Percentiles rank a stretch among this genome's conserved stretches.
Evolutionary conservation across 2,329 filamentous ascomycete genomes (phyloP).

Genomic region (Fusarium scirpi): DNA sequence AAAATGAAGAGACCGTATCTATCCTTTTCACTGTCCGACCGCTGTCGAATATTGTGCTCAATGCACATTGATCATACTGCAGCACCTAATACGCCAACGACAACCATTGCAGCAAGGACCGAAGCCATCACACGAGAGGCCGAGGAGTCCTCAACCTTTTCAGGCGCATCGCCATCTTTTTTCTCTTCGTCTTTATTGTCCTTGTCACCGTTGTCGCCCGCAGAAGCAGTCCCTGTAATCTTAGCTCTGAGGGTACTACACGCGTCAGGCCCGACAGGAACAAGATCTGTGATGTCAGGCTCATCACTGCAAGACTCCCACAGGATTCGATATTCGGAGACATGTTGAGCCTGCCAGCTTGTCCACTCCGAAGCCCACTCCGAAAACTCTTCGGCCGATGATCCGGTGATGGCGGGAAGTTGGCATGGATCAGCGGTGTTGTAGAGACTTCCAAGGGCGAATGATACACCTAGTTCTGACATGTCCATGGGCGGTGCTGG

Average conservation of each 20-base stretch:
- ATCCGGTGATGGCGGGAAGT: not conserved
- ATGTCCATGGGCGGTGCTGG: not conserved
- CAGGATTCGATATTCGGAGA: not conserved
- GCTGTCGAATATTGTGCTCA: not conserved
- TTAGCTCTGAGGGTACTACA: slow-evolving; percentile 13
- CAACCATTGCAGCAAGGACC: not conserved
- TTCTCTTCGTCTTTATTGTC: not conserved
- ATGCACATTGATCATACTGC: not conserved
- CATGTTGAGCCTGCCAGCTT: slow-evolving; percentile 3
- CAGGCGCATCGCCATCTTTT: not conserved
- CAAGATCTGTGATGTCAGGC: slow-evolving; percentile 1
- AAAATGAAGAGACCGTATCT: not conserved
- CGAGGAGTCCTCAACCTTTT: not conserved
- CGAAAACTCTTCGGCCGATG: not conserved
- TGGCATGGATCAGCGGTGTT: slow-evolving; percentile 1
- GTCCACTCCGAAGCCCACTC: slow-evolving; percentile 11
- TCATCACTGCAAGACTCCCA: slow-evolving; percentile 6
- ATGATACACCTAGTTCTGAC: slow-evolving; percentile 2
- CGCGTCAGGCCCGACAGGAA: slow-evolving; percentile 1
- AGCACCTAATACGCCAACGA: not conserved
- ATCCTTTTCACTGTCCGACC: not conserved
- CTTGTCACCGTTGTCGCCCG: not conserved
- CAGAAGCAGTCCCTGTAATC: slow-evolving; percentile 4
- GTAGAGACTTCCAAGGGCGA: slow-evolving; percentile 10
- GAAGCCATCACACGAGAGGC: not conserved